Evolutionary conservation across 1,139 yeast species (phyloP), one percentile per base, ranked within the genome.

Genomic region (Geotrichum citri-aurantii): DNA sequence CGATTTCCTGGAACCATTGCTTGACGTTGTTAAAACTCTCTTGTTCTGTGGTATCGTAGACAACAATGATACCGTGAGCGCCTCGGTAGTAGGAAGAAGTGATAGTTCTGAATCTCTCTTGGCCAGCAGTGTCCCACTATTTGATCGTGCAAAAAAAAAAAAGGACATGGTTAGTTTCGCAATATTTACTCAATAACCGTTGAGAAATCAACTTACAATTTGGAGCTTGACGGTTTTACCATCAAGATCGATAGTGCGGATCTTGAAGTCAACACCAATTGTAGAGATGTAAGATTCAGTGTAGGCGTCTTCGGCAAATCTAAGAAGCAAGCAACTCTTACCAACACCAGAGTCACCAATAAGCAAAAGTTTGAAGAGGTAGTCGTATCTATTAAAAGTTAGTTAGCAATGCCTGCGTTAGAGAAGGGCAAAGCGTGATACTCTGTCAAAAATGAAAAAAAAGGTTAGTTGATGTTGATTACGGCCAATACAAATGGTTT

Each of bases 331-430:
- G 80, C 98, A 93, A 12, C 98, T 91, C 75, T 93, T 93, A 64
- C 99, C 99, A 55, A 93, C 99, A 67, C 99, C 99, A 58, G 98
- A 92, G 77, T 93, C 97, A 62, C 99, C 98, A 70, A 93, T 93
- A 77, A 92, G 84, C 72, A 92, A 81, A 68, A 92, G 83, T 77
- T 93, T 93, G 79, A 93, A 93, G 72, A 93, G 83, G 74, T 90
- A 93, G 77, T 93, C 99, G 97, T 92, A 93, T 77, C 75, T 72
- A 49, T 48, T 2, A 14, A n/a, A 37, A 14, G 42, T 37, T 37
- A 37, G 42, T 37, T 37, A 12, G 19, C 14, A 3, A 37, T 37
- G 19, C 42, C 42, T 37, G 10, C 42, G 3, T 37, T 14, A 37
- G 19, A 6, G 6, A 37, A 11, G 42, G 19, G 17, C 42, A 31